Evolutionary conservation across 2,329 filamentous ascomycete genomes (phyloP).

Genomic region (Cercospora berteroae): DNA sequence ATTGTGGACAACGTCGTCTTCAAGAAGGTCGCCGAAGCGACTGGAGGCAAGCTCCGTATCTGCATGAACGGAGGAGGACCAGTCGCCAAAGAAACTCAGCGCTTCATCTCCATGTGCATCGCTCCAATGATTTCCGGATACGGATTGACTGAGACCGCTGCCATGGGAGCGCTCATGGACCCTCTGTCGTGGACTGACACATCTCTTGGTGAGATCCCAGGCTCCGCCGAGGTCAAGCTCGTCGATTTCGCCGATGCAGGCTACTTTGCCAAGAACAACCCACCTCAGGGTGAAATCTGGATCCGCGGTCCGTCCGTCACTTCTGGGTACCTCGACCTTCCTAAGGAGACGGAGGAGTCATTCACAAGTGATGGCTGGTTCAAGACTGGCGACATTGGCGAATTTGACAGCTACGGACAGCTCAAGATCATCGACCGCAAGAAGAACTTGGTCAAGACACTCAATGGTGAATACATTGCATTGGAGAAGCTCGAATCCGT

Average conservation of each 20-base stretch:
- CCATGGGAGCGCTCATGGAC: constrained; percentile 74
- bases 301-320: constrained; percentile 77
- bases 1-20: constrained; percentile 83
- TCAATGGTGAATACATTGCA: constrained; percentile 94
- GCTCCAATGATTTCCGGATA: constrained; percentile 95
- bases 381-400: constrained; percentile 92
- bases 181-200: constrained; percentile 79
- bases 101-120: constrained; percentile 87
- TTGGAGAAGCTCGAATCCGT: constrained; percentile 91
- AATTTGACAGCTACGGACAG: constrained; percentile 78
- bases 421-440: constrained; percentile 88
- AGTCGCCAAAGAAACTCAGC: constrained; percentile 80
- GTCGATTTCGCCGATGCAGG: constrained; percentile 87
- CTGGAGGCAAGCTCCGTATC: constrained; percentile 82
- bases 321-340: constrained; percentile 77
- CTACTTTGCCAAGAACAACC: constrained; percentile 70
- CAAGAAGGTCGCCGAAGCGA: constrained; percentile 85
- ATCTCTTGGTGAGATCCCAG: constrained; percentile 75
- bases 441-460: constrained; percentile 97
- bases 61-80: constrained; percentile 94
- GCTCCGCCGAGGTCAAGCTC: constrained; percentile 81
- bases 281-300: constrained; percentile 89
- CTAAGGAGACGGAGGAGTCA: constrained; percentile 75
- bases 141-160: constrained; percentile 83
- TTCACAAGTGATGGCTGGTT: constrained; percentile 90